Base-by-base conservation (phyloP, 139 green algal species). In the Ettlia oleoabundans region DNA sequence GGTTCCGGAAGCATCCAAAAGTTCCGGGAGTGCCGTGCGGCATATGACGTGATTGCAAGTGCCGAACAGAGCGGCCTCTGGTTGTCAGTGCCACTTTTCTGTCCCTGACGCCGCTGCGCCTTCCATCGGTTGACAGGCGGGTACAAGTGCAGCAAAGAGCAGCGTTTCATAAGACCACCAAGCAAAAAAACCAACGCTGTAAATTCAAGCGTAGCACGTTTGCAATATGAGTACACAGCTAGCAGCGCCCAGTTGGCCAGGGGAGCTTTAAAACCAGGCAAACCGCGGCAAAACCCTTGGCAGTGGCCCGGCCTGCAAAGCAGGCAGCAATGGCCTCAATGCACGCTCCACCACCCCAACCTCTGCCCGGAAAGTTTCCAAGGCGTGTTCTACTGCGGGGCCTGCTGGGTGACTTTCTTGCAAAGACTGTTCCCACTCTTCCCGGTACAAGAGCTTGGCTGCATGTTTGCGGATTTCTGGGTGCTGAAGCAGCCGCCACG, bases 381-480 rank as follows among this genome's bases (percentile, higher is more conserved):
- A 28, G 13, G 85, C 79, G 75, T 72, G 1, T 85, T 65, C 7
- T 78, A 75, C 28, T 68, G 78, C 0, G 67, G 37, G 10, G 78
- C 72, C 8, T 69, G 18, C 9, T n/a, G 82, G 80, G 61, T 95
- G 92, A 37, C 86, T 92, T 77, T 95, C 87, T 18, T 42, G 2
- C 3, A 96, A 71, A 5, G 87, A 93, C 32, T 13, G 32, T 10
- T 67, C 82, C 92, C 92, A 95, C 38, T 92, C 86, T 19, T 80
- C 64, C 22, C 86, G 30, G 82, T 77, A 71, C 32, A 33, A 13
- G 30, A 69, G 86, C 78, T 95, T 94, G 33, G 69, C 82, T 2
- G 88, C 80, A 38, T 94, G 91, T 43, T 84, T 81, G 32, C 87
- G 77, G 15, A 95, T 53, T 19, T 82, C 66, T 3, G 87, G 84